Base-by-base conservation (phyloP, 2,329 filamentous ascomycete species). In the Colletotrichum incanum region DNA sequence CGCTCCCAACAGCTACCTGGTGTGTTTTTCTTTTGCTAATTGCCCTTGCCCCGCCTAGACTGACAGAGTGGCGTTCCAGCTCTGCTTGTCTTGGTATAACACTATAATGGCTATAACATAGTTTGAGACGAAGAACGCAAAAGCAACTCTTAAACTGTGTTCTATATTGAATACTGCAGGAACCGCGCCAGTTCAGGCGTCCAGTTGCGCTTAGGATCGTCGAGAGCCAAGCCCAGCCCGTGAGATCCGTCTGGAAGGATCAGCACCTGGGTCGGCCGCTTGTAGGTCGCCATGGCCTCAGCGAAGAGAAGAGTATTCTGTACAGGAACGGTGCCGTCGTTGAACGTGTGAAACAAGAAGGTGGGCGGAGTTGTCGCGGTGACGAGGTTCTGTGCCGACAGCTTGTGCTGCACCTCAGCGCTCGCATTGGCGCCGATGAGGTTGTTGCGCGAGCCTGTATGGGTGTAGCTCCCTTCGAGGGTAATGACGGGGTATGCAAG, bases 281-380 rank as follows among this genome's bases (percentile, higher is more conserved):
- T 49, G 50, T 77, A 49, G 2, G 59, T 60, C 1, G 76, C 75
- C 76, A 80, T 74, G 14, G 77, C 76, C 20, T 74, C 59, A 8
- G 76, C 74, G 41, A 80, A 80, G 3, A 75, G 63, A 31, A 80
- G 73, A 3, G 76, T 37, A 60, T 80, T 80, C 62, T 77, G 71
- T 1, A 80, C 76, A 8, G 76, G 72, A 18, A 80, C 79, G 7
- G 41, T 28, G 1, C 45, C 67, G 54, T 80, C 78, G 59, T 80
- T 78, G 55, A 78, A 73, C 1, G 78, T 78, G 70, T 80, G 79
- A 70, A 81, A 82, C n/a, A 80, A 37, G 74, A 84, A 83, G 5
- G 78, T 80, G 41, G 80, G 79, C 70, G 77, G 80, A 71, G 77
- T 78, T 20, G 62, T 47, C 6, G 37, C 67, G 9, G 68, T 70